phyloP scores from a whole-genome alignment of 2,329 filamentous ascomycete genomes.

The Sarocladium oryzae region DNA sequence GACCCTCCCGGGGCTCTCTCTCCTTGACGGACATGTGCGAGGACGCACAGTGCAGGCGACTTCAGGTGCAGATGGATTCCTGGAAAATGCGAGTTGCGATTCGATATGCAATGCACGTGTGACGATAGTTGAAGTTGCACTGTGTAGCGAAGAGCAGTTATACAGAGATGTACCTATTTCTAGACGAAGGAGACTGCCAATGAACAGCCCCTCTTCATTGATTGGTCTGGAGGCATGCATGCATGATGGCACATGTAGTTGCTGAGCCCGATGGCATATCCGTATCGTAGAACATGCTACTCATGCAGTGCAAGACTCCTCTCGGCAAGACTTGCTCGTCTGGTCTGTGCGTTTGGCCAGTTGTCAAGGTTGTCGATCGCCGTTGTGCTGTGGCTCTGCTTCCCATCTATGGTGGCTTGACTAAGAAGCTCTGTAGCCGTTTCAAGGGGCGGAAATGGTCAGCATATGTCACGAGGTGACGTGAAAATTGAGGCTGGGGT shows the following conservation, averaged over 20 bases:
- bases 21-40: too few species aligned
- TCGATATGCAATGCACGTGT: conserved; percentile 5
- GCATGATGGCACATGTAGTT: not conserved
- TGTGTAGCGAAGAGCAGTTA: not conserved
- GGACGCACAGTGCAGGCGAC: not conserved
- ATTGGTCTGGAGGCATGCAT: not conserved
- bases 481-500: not conserved
- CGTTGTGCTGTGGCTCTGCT: not conserved
- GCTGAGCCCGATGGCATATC: not conserved
- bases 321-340: not conserved
- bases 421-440: not conserved
- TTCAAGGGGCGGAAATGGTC: not conserved
- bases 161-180: not conserved
- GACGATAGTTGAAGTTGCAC: not conserved
- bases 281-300: not conserved
- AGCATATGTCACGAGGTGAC: not conserved
- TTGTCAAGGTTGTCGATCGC: not conserved
- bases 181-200: too few species aligned
- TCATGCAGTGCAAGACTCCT: not conserved
- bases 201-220: too few species aligned
- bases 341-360: not conserved
- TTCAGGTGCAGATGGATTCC: conserved; percentile 1
- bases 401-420: not conserved
- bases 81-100: conserved; percentile 6
- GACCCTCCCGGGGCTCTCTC: too few species aligned